Base-by-base conservation (phyloP, 352 stramenopile species). In the Pythium dissotocum region DNA sequence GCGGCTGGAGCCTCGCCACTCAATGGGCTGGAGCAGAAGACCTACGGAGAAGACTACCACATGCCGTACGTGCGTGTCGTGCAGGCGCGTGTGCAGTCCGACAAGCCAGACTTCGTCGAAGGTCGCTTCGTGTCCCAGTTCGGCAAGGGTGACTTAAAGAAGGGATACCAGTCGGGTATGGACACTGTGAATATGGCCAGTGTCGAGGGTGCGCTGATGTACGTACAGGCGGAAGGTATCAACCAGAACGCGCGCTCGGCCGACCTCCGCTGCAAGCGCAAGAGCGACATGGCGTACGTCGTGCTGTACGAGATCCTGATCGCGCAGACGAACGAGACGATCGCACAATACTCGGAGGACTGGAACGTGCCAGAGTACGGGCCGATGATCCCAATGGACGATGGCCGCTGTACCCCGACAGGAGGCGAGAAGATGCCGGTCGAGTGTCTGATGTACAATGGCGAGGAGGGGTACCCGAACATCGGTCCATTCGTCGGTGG, bases 151-250 rank as follows among this genome's bases (percentile, higher is more conserved):
- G 78, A 89, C 13, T 72, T 89, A 6, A 63, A 79, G 9, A 72
- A 72, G 12, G 82, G 80, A 1, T 93, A 92, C 72, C 55, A 77
- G 18, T 79, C 80, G 49, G 74, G 63, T 8, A 77, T 93, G 61
- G 84, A 95, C 71, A 77, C 73, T 1, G 85, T 94, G 59, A 94
- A 94, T 69, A 89, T 82, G 6, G 87, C 84, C 16, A 82, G 66
- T 0, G 82, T 94, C 0, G 84, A 93, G 33, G 87, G 87, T n/a
- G 77, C 82, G 4, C 76, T 94, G 49, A 91, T 93, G 81, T 94
- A 89, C 60, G 83, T 94, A 5, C 84, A 93, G 70, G 83, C 84
- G 1, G 86, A 94, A 40, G 82, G 83, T 14, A 94, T 94, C 72
- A 89, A 94, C 65, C 36, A 79, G 26, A 78, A 85, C 46, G 69